Conservation (phyloP, 2,329 filamentous ascomycete genomes). For the Microsporum ferrugineum region DNA sequence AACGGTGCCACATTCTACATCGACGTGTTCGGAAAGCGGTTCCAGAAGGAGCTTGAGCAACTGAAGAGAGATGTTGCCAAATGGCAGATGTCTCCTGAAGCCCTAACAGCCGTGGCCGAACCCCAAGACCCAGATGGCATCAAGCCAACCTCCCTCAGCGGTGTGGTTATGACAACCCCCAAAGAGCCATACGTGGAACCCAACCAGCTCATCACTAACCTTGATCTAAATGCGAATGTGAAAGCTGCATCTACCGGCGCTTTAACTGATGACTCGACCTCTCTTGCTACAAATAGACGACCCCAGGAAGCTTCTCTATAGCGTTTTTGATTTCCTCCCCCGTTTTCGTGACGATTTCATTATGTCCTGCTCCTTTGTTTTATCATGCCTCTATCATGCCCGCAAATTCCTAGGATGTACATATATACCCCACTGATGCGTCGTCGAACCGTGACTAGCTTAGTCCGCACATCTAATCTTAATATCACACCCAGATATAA, state of each 20-base stretch:
- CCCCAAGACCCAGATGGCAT: neutral
- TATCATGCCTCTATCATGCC: neutral
- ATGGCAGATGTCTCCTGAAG: conserved; percentile 52
- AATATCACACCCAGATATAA: neutral
- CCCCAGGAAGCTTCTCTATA: neutral
- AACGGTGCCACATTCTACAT: conserved; percentile 98
- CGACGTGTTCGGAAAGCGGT: conserved; percentile 90
- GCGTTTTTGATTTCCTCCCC: neutral
- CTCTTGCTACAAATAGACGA: neutral
- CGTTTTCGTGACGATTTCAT: neutral
- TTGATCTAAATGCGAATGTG: neutral
- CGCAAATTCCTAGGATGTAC: conserved; percentile 3
- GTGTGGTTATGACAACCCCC: neutral
- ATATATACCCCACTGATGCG: conserved; percentile 1
- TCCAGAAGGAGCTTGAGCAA: conserved; percentile 89
- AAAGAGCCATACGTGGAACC: neutral
- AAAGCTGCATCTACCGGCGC: neutral
- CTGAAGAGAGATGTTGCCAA: conserved; percentile 80
- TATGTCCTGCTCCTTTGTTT: neutral
- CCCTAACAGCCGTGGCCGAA: neutral
- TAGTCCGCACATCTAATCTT: conserved; percentile 1
- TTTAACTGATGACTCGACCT: neutral
- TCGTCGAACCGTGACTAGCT: neutral
- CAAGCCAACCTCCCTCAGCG: neutral
- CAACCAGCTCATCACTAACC: neutral